A percentile compares a stretch with the other conserved stretches of the same genome.
phyloP scores from a whole-genome alignment of 192 early-diverging fungal species.

The Phlyctochytrium arcticum region DNA sequence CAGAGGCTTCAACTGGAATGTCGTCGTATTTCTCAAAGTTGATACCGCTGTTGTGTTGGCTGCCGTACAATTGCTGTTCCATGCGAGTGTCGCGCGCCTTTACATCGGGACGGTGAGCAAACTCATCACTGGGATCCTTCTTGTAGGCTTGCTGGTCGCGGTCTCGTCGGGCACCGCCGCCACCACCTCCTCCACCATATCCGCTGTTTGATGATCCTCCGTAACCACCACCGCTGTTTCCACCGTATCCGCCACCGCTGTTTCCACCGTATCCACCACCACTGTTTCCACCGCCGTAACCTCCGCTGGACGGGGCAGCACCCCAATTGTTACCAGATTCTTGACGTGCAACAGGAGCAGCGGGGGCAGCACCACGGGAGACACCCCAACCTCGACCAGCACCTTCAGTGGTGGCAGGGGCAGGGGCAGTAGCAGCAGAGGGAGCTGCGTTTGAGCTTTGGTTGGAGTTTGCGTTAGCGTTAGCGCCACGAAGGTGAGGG shows the following conservation, averaged over 20 bases:
- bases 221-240: conserved; percentile 21
- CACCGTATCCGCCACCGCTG: conserved; percentile 20
- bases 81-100: conserved; percentile 71
- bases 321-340: not conserved
- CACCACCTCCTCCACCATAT: not conserved
- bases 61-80: conserved; percentile 73
- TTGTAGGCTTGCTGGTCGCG: not conserved
- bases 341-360: not conserved
- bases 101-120: conserved; percentile 66
- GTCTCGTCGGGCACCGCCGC: not conserved
- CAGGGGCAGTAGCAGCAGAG: not conserved
- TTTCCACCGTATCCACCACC: conserved; percentile 9
- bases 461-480: not conserved
- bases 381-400: not conserved
- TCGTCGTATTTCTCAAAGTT: conserved; percentile 99
- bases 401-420: not conserved
- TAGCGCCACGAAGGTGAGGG: conserved; percentile 12
- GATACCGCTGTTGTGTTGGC: conserved; percentile 87
- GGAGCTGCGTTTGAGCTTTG: not conserved
- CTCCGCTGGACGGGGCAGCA: not conserved
- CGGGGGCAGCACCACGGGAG: not conserved
- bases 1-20: conserved; percentile 92
- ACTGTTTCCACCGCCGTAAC: not conserved
- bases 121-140: conserved; percentile 62
- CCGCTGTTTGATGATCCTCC: conserved; percentile 5